Conservation (phyloP, 2,329 filamentous ascomycete genomes). For the Coleophoma cylindrospora region DNA sequence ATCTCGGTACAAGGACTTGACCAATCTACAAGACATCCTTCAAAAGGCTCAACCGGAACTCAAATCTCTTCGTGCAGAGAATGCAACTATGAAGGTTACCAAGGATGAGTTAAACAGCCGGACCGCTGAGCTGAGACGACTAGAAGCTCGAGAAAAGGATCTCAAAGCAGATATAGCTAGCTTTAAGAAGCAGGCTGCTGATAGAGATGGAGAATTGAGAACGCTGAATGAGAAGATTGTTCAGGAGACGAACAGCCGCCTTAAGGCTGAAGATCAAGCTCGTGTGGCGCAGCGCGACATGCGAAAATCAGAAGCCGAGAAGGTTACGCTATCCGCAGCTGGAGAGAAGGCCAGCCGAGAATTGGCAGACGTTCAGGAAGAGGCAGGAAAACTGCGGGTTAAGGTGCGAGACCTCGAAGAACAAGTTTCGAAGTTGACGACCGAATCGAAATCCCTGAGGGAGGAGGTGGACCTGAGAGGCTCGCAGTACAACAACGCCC, state of each 20-base stretch:
- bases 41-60: conserved; percentile 86
- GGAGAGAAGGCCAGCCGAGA: conserved; percentile 69
- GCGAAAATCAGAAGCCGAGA: conserved; percentile 71
- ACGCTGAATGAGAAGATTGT: conserved; percentile 72
- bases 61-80: conserved; percentile 71
- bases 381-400: conserved; percentile 61
- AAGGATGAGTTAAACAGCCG: conserved; percentile 68
- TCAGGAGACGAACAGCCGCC: conserved; percentile 65
- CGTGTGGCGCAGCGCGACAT: conserved; percentile 71
- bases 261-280: conserved; percentile 75
- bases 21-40: conserved; percentile 71
- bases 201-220: conserved; percentile 75
- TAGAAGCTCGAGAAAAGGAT: conserved; percentile 81
- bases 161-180: conserved; percentile 67
- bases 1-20: conserved; percentile 81
- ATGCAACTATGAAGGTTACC: conserved; percentile 64
- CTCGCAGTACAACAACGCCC: conserved; percentile 79
- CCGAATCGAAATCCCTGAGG: conserved; percentile 61
- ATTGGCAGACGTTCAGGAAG: conserved; percentile 66
- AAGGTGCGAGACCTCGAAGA: conserved; percentile 66
- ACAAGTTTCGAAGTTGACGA: conserved; percentile 61
- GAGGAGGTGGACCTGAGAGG: conserved; percentile 82
- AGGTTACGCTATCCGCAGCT: conserved; percentile 69
- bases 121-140: conserved; percentile 59
- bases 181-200: conserved; percentile 64